Base-by-base conservation (phyloP, 805 yeast genomes). In the Starmerella apicola region DNA sequence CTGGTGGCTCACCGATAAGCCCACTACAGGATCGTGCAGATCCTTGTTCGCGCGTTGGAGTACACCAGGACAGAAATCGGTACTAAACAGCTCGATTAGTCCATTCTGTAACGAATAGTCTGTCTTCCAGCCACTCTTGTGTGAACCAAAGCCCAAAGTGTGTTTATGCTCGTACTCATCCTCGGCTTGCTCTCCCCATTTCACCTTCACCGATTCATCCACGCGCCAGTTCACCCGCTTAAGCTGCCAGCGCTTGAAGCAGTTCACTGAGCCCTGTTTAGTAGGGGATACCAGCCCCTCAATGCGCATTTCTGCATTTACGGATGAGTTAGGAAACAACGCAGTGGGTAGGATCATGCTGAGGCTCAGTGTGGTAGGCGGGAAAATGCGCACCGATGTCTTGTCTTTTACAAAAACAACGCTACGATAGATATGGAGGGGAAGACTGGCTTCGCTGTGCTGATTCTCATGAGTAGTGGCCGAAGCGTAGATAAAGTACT, bases 111-210 rank as follows among this genome's bases (percentile, higher is more conserved):
- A 23, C 5, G 76, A 61, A 56, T 79, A 86, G 59, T 91, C 98
- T 1, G 91, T 75, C 58, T 91, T 91, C 99, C 99, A 91, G 3
- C 99, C 99, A 23, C 72, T 67, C 55, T 81, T 82, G 54, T 84
- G 60, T 45, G 82, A 94, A 9, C 95, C 95, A 39, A 76, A 71
- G 10, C 78, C 71, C 7, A 91, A 64, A 4, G 81, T 72, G 23
- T 86, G 68, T 6, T 71, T 70, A 53, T 86, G 95, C 57, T 85
- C 93, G 10, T 50, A 37, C 37, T 39, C 49, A 4, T 48, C 51
- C 15, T 48, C 49, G 5, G 25, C 5, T 13, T 23, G 27, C 3
- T 35, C 41, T 9, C 43, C 44, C 31, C 37, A 41, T 18, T 27
- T 25, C 28, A 48, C 42, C 36, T 36, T 43, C 5, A 78, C 70